Evolutionary conservation across 257 asterid genomes (phyloP), one percentile per base, ranked within the genome.

Genomic region (Nicotiana tabacum): DNA sequence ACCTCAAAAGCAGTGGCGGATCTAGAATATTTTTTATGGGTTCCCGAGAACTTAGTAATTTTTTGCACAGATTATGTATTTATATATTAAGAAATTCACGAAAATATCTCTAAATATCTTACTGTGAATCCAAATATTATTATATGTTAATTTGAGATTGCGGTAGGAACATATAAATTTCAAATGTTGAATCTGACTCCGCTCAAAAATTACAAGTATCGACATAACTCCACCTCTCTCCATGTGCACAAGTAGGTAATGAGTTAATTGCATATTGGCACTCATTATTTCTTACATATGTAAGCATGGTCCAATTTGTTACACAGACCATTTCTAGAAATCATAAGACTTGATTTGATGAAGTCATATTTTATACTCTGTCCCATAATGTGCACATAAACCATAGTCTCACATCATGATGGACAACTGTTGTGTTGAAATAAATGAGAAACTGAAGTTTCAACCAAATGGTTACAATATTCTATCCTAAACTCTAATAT

Each of bases 121-220:
- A 29, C 30, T 29, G 1, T 29, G 30, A 29, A 29, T 29, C 2
- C 30, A 29, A 29, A 29, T 29, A 29, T 29, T 29, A 29, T 29
- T 29, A 29, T 2, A 29, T 29, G 1, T 29, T 29, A 29, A 29
- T 29, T 29, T 29, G 30, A 29, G 30, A 29, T 29, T 29, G 30
- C 30, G 30, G 1, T 29, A 29, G 30, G 0, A 29, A 29, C 30
- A 29, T 2, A 29, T 29, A 29, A 29, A 29, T 0, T 29, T 29
- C 1, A 29, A 29, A 29, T 29, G 0, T 0, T 9, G 1, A 2
- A 43, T 43, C 12, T 24, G 27, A 0, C 3, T 43, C 3, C 0
- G 0, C 1, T 8, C 0, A 2, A 2, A 43, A 43, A 43, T 43
- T 43, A 24, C 46, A 74, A 27, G 16, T 29, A 48, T 48, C 8